These are phyloP conservation scores for Sporisorium graminicola DNA, from an alignment of 1,284 basidiomycete genomes.

Conservation along the genomic window DNA sequence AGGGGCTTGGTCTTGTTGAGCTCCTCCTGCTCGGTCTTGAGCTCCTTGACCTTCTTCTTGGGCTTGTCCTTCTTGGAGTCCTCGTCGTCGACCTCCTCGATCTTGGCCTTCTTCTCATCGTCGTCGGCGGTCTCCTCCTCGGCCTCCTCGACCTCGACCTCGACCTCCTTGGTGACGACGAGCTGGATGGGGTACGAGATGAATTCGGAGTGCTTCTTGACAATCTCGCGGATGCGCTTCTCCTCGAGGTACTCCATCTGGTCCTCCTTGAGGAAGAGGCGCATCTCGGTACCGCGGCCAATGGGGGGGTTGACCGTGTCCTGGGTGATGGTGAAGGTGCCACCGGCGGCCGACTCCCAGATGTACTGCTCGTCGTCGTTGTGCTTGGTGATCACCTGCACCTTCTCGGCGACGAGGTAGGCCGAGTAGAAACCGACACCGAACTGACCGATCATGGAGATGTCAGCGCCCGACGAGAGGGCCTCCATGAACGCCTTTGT, in stretches of 20 bases:
- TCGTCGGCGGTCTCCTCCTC: slow-evolving; percentile 76
- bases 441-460: slow-evolving; percentile 78
- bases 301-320: slow-evolving; percentile 90
- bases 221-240: slow-evolving; percentile 99
- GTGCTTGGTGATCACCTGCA: slow-evolving; percentile 99
- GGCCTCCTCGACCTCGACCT: slow-evolving; percentile 87
- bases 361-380: slow-evolving; percentile 99
- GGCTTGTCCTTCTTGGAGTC: slow-evolving; percentile 78
- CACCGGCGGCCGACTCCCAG: slow-evolving; percentile 99
- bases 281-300: slow-evolving; percentile 94
- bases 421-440: slow-evolving; percentile 99
- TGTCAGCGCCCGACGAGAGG: slow-evolving; percentile 86
- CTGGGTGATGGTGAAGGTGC: slow-evolving; percentile 98
- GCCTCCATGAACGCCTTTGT: slow-evolving; percentile 93
- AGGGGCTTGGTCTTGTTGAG: slow-evolving; percentile 99
- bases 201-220: slow-evolving; percentile 99
- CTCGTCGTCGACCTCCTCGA: slow-evolving; percentile 84
- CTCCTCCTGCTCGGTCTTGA: slow-evolving; percentile 84
- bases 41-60: slow-evolving; percentile 89
- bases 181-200: slow-evolving; percentile 99
- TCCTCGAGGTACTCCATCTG: slow-evolving; percentile 99
- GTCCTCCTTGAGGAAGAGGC: slow-evolving; percentile 97
- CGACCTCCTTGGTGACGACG: slow-evolving; percentile 98
- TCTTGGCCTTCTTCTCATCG: slow-evolving; percentile 79
- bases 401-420: slow-evolving; percentile 97